A percentile compares a stretch with the other conserved stretches of the same genome.
Conservation (phyloP, 148 eudicot genomes). For the Rheum nobile region DNA sequence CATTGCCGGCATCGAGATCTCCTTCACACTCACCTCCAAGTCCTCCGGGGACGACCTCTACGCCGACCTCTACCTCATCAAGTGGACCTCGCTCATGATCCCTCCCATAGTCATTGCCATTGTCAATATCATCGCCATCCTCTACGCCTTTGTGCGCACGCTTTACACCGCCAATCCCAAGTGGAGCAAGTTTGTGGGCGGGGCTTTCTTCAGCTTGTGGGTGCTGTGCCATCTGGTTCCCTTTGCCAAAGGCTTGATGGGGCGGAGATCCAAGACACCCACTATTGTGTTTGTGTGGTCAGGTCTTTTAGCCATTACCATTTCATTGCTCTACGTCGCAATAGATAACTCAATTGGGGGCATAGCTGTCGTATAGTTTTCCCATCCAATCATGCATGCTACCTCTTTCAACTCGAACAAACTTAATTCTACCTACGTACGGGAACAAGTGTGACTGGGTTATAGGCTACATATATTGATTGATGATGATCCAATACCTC, state of each 20-base stretch:
- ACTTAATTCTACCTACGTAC: too few relatives aligned
- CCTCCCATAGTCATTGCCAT: conserved; percentile 81
- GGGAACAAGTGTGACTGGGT: too few relatives aligned
- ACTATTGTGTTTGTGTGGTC: conserved; percentile 9
- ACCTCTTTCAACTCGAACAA: too few relatives aligned
- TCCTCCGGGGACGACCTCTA: too few relatives aligned
- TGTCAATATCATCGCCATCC: conserved; percentile 52
- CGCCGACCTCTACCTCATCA: too few relatives aligned
- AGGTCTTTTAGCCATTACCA: conserved; percentile 28
- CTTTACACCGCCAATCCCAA: conserved; percentile 33
- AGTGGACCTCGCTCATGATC: conserved; percentile 29
- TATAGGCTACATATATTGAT: too few relatives aligned
- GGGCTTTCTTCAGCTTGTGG: conserved; percentile 36
- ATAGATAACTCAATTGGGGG: conserved; percentile 12
- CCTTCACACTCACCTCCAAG: too few relatives aligned
- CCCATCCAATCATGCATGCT: too few relatives aligned
- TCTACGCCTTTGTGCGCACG: conserved; percentile 45
- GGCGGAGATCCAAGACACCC: conserved; percentile 29
- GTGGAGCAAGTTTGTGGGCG: conserved; percentile 69
- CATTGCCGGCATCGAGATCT: too few relatives aligned
- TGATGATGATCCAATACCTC: too few relatives aligned
- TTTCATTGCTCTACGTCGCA: conserved; percentile 26
- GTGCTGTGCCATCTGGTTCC: conserved; percentile 31
- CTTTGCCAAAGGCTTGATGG: conserved; percentile 35
- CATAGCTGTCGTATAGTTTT: too few relatives aligned